A percentile compares a stretch with the other conserved stretches of the same genome.
Conservation (phyloP, 768 basidiomycete genomes). For the Tylopilus subfusipes region DNA sequence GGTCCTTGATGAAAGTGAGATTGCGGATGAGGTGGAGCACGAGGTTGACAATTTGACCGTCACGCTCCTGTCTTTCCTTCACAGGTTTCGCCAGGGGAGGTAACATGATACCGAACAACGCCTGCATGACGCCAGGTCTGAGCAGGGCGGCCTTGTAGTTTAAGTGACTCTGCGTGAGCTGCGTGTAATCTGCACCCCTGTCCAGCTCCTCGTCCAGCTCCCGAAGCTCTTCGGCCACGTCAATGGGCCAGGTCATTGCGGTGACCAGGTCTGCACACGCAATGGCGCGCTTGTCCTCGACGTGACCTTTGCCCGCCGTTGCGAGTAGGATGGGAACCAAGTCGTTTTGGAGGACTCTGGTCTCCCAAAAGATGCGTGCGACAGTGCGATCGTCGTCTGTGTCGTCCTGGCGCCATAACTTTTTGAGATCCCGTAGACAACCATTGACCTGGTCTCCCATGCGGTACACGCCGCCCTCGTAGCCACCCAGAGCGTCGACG, state of each 20-base stretch:
- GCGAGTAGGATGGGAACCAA: constrained; percentile 79
- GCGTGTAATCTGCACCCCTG: constrained; percentile 84
- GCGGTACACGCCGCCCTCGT: constrained; percentile 62
- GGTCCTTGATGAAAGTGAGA: constrained; percentile 90
- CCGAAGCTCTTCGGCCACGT: constrained; percentile 89
- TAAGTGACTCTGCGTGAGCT: constrained; percentile 74
- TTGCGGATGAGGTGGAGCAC: constrained; percentile 89
- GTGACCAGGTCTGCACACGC: constrained; percentile 86
- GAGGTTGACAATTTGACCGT: constrained; percentile 84
- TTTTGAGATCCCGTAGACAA: constrained; percentile 92
- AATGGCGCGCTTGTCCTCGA: constrained; percentile 81
- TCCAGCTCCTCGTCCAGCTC: constrained; percentile 82
- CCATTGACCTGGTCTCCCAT: constrained; percentile 80
- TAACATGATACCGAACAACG: constrained; percentile 70
- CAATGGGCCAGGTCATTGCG: constrained; percentile 99
- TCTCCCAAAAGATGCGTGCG: constrained; percentile 87
- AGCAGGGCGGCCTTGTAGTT: constrained; percentile 81
- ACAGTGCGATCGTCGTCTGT: constrained; percentile 95
- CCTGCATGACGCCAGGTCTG: constrained; percentile 62
- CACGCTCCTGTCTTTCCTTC: constrained; percentile 72
- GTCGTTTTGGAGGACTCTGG: constrained; percentile 83
- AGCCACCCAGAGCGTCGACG: constrained; percentile 77
- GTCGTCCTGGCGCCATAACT: constrained; percentile 94
- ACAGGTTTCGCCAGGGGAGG: constrained; percentile 70
- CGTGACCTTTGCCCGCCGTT: constrained; percentile 72